Evolutionary conservation across 2,329 filamentous ascomycete species (phyloP).

Genomic region (Rhynchosporium secalis): DNA sequence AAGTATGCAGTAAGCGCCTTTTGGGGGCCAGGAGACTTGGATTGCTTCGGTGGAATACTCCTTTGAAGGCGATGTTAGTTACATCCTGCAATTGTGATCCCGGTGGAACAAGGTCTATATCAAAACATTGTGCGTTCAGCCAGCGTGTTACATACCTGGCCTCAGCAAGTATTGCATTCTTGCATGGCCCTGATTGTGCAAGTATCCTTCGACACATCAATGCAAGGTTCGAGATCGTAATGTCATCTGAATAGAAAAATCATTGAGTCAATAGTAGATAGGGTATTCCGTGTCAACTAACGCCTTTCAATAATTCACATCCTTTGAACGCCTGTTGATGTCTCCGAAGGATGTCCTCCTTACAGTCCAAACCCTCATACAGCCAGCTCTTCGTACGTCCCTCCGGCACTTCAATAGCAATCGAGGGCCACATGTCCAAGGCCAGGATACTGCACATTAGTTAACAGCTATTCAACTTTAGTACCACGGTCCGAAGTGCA

Average conservation of each 20-base stretch:
- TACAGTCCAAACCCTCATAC: too few species aligned
- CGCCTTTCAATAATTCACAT: neutral
- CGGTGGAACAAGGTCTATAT: too few species aligned
- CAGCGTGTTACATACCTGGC: too few species aligned
- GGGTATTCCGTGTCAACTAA: neutral
- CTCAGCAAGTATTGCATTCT: too few species aligned
- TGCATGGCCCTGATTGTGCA: too few species aligned
- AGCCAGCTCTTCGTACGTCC: neutral
- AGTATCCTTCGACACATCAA: too few species aligned
- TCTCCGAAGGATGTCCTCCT: neutral
- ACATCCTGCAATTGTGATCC: too few species aligned
- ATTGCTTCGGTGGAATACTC: too few species aligned
- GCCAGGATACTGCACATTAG: neutral
- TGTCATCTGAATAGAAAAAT: neutral
- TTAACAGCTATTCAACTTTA: neutral
- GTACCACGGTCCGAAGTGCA: neutral
- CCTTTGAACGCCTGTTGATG: neutral
- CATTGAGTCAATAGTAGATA: neutral
- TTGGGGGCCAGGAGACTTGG: too few species aligned
- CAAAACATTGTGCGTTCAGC: too few species aligned
- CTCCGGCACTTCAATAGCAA: neutral
- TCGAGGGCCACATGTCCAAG: neutral
- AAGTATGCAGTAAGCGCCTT: too few species aligned
- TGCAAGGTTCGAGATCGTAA: neutral
- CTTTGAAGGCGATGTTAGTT: too few species aligned